Evolutionary conservation across 2,329 filamentous ascomycete genomes (phyloP).

Genomic region (Penicillium sp.): DNA sequence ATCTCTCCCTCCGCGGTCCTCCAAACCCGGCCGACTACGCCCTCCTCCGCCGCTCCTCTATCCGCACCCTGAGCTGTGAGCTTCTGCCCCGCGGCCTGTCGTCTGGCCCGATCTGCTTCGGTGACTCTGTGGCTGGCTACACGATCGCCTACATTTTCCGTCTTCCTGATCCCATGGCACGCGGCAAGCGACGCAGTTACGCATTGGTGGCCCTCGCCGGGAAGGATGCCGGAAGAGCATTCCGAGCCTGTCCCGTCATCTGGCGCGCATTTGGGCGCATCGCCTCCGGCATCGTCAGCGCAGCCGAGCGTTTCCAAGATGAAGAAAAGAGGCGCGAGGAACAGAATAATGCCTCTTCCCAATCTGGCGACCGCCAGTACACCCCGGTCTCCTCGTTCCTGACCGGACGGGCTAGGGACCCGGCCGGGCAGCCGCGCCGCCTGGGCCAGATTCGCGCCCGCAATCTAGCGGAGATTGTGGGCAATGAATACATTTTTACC

Average conservation of each 20-base stretch:
- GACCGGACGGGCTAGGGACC: slow-evolving; percentile 59
- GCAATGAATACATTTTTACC: slow-evolving; percentile 62
- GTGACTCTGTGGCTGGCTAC: slow-evolving; percentile 59
- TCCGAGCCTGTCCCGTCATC: slow-evolving; percentile 53
- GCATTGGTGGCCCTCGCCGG: slow-evolving; percentile 61
- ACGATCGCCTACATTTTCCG: slow-evolving; percentile 64
- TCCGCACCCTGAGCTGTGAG: slow-evolving; percentile 62
- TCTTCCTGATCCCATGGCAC: slow-evolving; percentile 60
- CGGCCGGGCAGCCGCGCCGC: slow-evolving; percentile 58
- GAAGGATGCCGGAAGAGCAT: slow-evolving; percentile 53
- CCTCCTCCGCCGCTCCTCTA: slow-evolving; percentile 59
- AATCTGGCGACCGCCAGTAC: slow-evolving; percentile 47
- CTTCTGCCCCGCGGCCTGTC: slow-evolving; percentile 59
- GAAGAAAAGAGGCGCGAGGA: slow-evolving; percentile 50
- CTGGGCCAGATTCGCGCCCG: slow-evolving; percentile 59
- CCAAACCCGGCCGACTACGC: slow-evolving; percentile 58
- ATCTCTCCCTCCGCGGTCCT: slow-evolving; percentile 61
- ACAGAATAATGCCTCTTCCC: slow-evolving; percentile 32
- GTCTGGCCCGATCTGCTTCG: slow-evolving; percentile 62
- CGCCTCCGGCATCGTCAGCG: slow-evolving; percentile 55
- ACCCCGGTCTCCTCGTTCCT: slow-evolving; percentile 63
- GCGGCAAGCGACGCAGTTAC: slow-evolving; percentile 60
- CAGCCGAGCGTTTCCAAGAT: slow-evolving; percentile 51
- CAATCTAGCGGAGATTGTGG: slow-evolving; percentile 62
- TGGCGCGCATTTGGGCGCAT: slow-evolving; percentile 60